Evolutionary conservation across 495 filamentous ascomycete species (phyloP).

Genomic region (Penicillium goetzii): DNA sequence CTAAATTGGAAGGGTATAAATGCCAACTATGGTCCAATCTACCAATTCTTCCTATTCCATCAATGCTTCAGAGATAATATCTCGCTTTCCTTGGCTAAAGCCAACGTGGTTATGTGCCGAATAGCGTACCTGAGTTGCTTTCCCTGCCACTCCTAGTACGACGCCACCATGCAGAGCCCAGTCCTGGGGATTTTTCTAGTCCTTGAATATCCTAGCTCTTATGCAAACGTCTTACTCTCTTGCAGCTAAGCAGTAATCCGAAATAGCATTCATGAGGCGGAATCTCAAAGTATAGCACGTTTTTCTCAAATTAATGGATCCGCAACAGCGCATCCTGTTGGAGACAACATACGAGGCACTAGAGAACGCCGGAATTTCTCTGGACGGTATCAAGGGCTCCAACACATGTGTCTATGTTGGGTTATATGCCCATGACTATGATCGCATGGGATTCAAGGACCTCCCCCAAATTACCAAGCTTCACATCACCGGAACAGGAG

Average conservation of each 20-base stretch:
- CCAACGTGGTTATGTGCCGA: not conserved
- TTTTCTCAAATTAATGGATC: constrained; percentile 36
- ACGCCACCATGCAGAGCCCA: constrained; percentile 3
- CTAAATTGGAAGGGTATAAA: not conserved
- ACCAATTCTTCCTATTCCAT: not conserved
- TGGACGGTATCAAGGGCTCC: constrained; percentile 26
- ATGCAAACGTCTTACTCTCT: not conserved
- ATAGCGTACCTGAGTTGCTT: not conserved
- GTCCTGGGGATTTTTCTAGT: not conserved
- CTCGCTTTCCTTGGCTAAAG: not conserved
- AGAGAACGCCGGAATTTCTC: constrained; percentile 20
- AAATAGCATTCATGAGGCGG: not conserved
- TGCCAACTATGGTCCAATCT: not conserved
- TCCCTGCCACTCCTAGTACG: not conserved
- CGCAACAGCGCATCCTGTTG: constrained; percentile 31
- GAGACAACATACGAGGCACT: constrained; percentile 37
- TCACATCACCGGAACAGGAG: constrained; percentile 2
- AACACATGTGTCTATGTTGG: constrained; percentile 11
- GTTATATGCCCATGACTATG: constrained; percentile 7
- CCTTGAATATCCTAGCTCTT: not conserved
- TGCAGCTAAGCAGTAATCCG: not conserved
- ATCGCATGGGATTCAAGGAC: constrained; percentile 9
- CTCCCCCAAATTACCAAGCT: constrained; percentile 9
- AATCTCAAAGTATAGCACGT: not conserved
- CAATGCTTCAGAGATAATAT: not conserved